Base-by-base conservation (phyloP, 768 basidiomycete species). In the Ephemerocybe angulata region DNA sequence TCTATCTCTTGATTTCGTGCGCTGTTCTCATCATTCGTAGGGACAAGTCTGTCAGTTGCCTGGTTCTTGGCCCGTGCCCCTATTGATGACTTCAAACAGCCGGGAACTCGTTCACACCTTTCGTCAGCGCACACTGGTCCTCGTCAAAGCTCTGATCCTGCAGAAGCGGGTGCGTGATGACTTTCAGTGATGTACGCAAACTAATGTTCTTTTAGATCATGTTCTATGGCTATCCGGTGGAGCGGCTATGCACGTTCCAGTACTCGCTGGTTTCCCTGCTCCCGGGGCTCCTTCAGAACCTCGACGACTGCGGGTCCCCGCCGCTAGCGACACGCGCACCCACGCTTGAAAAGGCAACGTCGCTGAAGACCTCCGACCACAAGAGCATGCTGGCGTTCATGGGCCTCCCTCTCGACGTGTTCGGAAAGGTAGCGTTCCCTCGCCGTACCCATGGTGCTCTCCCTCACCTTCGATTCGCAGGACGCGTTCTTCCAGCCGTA, bases 401-500 rank as follows among this genome's bases (percentile, higher is more conserved):
- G 65, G 97, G 97, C 21, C 70, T 99, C n/a, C 97, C 94, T 7
- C 74, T 98, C 17, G 90, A 96, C 65, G 69, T 95, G n/a, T 97
- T 96, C 52, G 94, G 94, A 53, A 88, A 88, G 78, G 93, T 92
- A 56, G 19, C n/a, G n/a, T 55, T 46, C 17, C 49, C 38, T 22
- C 12, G 13, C 41, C 38, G 25, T 2, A 30, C 50, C 17, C 17
- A 30, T 8, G 2, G 15, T 6, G 3, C 3, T n/a, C 19, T 29
- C 5, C 21, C 19, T n/a, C 3, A 17, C 38, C 31, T 21, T 10
- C 6, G 38, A 21, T 15, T 0, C 17, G n/a, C 60, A 93, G 87
- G 90, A 93, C 61, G 82, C 93, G 3, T 95, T 98, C 74, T 99
- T 99, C 73, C 97, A 99, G 67, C 97, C 97, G 1, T 99, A 98